phyloP scores from a whole-genome alignment of 345 rosid genomes.

The Linum trigynum region DNA sequence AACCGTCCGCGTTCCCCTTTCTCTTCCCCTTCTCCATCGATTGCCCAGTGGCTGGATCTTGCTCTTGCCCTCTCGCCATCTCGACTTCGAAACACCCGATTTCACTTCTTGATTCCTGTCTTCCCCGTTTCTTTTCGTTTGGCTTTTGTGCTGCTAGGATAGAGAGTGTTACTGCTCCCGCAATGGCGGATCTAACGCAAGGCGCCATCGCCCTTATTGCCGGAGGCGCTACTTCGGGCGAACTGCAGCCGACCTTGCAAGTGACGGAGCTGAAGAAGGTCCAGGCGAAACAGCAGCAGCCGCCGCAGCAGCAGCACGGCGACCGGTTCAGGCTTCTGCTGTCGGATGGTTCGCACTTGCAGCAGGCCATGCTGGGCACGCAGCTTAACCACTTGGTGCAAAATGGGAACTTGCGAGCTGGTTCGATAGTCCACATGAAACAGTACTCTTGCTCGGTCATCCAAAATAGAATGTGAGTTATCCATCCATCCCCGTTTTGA shows the following conservation, averaged over 20 bases:
- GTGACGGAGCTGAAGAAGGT: conserved; percentile 60
- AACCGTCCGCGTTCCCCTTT: not conserved
- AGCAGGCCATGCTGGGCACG: conserved; percentile 69
- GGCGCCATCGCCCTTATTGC: conserved; percentile 50
- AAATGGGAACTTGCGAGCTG: conserved; percentile 42
- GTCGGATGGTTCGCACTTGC: conserved; percentile 52
- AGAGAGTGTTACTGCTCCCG: conserved; percentile 17
- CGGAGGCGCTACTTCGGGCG: conserved; percentile 38
- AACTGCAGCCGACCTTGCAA: conserved; percentile 57
- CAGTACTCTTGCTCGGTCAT: conserved; percentile 48
- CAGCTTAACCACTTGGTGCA: conserved; percentile 42
- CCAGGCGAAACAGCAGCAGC: conserved; percentile 37
- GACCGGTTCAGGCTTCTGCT: conserved; percentile 46
- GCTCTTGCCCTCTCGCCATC: not conserved
- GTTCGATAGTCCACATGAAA: conserved; percentile 48
- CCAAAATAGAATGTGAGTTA: conserved; percentile 55
- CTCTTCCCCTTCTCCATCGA: not conserved
- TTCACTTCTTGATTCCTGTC: not conserved
- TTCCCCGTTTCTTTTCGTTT: not conserved
- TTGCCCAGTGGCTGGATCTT: not conserved
- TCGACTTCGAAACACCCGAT: not conserved
- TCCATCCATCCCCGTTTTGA: not conserved
- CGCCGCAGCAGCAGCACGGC: conserved; percentile 28
- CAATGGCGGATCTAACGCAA: conserved; percentile 37
- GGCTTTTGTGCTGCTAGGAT: too few species aligned